Percentiles rank a stretch among this genome's conserved stretches.
Evolutionary conservation across 306 rosid species (phyloP).

Genomic region (Trifolium repens): DNA sequence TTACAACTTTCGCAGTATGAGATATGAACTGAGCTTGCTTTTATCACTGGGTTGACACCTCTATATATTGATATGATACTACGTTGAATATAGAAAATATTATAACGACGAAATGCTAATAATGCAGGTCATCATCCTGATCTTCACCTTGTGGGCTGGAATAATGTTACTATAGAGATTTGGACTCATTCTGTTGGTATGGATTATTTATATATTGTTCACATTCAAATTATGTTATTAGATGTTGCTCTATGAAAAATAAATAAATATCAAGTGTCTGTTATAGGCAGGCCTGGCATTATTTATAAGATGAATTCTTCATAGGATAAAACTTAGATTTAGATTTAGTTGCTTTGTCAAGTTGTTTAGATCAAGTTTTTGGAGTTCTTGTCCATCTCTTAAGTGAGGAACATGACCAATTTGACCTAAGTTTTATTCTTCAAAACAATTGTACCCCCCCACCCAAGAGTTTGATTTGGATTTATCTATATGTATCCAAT

Average conservation of each 20-base stretch:
- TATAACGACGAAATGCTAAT: constrained; percentile 14
- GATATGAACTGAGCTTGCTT: no score
- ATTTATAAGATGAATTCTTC: constrained; percentile 11
- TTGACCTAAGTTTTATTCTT: neutral
- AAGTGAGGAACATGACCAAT: neutral
- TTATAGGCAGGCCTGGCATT: neutral
- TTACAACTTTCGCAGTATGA: no score
- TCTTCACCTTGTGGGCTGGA: constrained; percentile 95
- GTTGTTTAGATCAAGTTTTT: neutral
- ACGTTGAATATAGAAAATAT: neutral
- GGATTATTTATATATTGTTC: constrained; percentile 25
- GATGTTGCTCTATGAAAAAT: neutral
- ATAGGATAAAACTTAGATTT: neutral
- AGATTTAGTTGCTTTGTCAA: neutral
- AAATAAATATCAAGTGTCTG: neutral
- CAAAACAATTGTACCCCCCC: neutral
- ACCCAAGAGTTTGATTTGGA: neutral
- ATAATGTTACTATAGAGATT: constrained; percentile 76
- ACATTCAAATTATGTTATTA: constrained; percentile 19
- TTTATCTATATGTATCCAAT: neutral
- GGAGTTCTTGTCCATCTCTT: neutral
- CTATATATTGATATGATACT: constrained; percentile 7
- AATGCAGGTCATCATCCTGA: constrained; percentile 91
- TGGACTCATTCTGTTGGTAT: constrained; percentile 90
- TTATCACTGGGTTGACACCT: neutral